phyloP scores from a whole-genome alignment of 345 rosid species.

The Eucalyptus erythrocorys region DNA sequence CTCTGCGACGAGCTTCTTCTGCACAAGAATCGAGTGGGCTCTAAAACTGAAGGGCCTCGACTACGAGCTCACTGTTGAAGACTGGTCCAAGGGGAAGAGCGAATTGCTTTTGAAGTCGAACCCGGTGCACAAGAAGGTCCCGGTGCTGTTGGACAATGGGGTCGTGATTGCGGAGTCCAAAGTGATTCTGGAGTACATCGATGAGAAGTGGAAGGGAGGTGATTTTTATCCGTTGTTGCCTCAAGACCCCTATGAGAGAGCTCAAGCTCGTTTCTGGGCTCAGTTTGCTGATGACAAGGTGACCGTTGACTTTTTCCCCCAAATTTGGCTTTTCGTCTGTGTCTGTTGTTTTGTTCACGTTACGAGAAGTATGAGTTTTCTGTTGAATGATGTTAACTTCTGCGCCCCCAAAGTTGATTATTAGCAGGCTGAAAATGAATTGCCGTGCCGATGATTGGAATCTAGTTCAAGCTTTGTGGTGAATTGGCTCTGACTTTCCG shows the following conservation, averaged over 20 bases:
- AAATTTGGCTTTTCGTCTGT: not conserved
- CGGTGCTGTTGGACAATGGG: constrained; percentile 7
- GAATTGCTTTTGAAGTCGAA: constrained; percentile 7
- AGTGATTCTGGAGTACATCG: constrained; percentile 11
- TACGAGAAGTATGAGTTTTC: not conserved
- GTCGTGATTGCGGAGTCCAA: constrained; percentile 2
- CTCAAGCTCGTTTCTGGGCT: constrained; percentile 20
- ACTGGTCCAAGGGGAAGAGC: constrained; percentile 8
- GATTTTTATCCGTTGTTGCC: not conserved
- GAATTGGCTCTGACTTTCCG: not conserved
- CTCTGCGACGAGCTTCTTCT: no score
- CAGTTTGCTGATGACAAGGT: constrained; percentile 22
- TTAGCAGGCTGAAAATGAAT: not conserved
- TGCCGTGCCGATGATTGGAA: not conserved
- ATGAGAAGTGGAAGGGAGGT: constrained; percentile 6
- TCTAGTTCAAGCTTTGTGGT: not conserved
- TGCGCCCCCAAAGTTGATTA: not conserved
- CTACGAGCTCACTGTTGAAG: not conserved
- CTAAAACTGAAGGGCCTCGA: no score
- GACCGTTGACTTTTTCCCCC: not conserved
- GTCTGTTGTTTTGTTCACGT: not conserved
- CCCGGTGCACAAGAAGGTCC: constrained; percentile 16
- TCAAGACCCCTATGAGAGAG: constrained; percentile 6
- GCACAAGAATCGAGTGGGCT: no score
- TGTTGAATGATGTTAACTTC: not conserved